phyloP scores from a whole-genome alignment of 164 flowering plant species.

The Malania oleifera region DNA sequence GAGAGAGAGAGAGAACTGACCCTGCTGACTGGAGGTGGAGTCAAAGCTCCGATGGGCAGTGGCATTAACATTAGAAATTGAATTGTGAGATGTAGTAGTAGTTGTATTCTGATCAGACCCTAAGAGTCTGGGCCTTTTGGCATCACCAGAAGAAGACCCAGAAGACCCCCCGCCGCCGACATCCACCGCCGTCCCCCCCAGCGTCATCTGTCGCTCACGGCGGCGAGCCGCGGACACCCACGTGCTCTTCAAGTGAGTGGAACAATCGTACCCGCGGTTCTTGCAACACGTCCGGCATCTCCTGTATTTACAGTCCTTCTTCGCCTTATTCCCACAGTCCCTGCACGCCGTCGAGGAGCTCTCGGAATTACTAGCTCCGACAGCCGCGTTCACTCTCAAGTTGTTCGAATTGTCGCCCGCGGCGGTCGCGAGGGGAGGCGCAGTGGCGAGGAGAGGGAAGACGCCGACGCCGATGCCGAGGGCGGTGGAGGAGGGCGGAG shows the following conservation, averaged over 20 bases:
- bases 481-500: conserved; percentile 11
- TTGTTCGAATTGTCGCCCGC: background rate
- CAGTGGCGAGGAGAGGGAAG: conserved; percentile 18
- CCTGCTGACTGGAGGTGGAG: conserved; percentile 15
- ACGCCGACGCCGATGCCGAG: conserved; percentile 23
- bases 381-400: background rate
- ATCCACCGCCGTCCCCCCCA: background rate
- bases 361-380: background rate
- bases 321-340: conserved; percentile 37
- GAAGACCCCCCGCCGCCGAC: conserved; percentile 15
- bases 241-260: conserved; percentile 36
- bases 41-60: conserved; percentile 5
- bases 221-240: conserved; percentile 31
- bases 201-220: conserved; percentile 20
- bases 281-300: conserved; percentile 37
- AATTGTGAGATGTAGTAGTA: conserved; percentile 4
- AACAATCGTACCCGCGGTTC: conserved; percentile 22
- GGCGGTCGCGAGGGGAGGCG: background rate
- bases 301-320: conserved; percentile 22
- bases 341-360: conserved; percentile 8
- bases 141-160: conserved; percentile 22
- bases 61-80: background rate
- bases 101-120: background rate
- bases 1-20: conserved; percentile 4
- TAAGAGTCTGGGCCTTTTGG: conserved; percentile 10